phyloP scores from a whole-genome alignment of 2,329 filamentous ascomycete species.

The Metarhizium sp. region DNA sequence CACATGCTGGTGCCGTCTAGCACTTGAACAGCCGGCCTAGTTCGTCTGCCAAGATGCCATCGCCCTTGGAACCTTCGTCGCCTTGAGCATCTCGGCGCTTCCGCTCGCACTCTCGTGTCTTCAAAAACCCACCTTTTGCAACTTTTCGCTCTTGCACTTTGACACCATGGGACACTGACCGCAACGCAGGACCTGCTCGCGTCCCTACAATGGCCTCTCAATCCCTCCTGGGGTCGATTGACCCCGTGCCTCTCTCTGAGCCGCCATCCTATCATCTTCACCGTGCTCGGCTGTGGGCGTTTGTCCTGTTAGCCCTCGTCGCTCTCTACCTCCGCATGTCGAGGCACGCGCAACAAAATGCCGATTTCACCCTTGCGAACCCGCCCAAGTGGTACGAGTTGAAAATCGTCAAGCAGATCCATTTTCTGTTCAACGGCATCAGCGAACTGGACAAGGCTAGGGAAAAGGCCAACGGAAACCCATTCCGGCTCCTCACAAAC shows the following conservation, averaged over 20 bases:
- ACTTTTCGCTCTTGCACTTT: neutral
- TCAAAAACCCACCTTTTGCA: neutral
- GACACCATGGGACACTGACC: neutral
- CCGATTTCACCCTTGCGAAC: constrained; percentile 3
- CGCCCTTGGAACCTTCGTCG: neutral
- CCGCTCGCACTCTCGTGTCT: neutral
- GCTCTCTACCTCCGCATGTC: neutral
- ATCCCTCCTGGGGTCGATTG: neutral
- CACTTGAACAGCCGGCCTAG: too few species aligned
- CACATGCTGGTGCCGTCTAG: too few species aligned
- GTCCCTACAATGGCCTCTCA: neutral
- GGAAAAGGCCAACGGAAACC: neutral
- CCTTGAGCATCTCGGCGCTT: neutral
- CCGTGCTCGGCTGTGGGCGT: constrained; percentile 27
- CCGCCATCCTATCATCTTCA: neutral
- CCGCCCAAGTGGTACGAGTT: constrained; percentile 7
- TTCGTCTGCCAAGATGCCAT: neutral
- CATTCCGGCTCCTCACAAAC: constrained; percentile 8
- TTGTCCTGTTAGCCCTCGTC: constrained; percentile 42
- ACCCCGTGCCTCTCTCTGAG: too few species aligned
- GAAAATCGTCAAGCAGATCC: constrained; percentile 5
- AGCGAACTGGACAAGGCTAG: constrained; percentile 5
- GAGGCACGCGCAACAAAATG: neutral
- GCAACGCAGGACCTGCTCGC: neutral
- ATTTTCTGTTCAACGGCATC: constrained; percentile 6